phyloP scores from a whole-genome alignment of 805 yeast genomes.

The Wickerhamomyces kurtzmanii region DNA sequence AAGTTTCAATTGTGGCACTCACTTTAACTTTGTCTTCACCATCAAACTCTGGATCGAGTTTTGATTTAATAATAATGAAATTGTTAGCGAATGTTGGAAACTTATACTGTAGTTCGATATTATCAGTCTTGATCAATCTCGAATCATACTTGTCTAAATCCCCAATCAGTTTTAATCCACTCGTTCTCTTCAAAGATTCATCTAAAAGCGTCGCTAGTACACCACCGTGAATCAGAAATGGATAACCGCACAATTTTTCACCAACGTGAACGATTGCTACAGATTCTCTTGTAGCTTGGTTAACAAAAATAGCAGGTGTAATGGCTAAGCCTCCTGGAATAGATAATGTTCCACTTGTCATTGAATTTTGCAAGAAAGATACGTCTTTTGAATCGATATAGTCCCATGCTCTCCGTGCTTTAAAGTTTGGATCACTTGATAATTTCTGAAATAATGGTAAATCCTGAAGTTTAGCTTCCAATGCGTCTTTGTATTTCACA shows the following conservation, averaged over 20 bases:
- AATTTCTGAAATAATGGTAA: conserved; percentile 45
- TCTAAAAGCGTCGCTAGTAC: conserved; percentile 72
- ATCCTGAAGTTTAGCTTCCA: conserved; percentile 37
- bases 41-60: conserved; percentile 22
- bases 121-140: conserved; percentile 32
- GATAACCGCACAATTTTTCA: conserved; percentile 73
- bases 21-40: conserved; percentile 27
- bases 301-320: conserved; percentile 60
- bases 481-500: conserved; percentile 14
- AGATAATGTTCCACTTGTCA: conserved; percentile 44
- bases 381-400: conserved; percentile 31
- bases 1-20: conserved; percentile 42
- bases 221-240: conserved; percentile 85
- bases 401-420: conserved; percentile 31
- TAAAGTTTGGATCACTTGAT: conserved; percentile 24
- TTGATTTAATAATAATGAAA: conserved; percentile 57
- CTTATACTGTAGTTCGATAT: conserved; percentile 42
- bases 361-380: conserved; percentile 15
- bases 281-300: conserved; percentile 44
- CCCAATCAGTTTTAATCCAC: conserved; percentile 23
- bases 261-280: conserved; percentile 72
- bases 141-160: conserved; percentile 28
- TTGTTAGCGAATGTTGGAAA: conserved; percentile 74
- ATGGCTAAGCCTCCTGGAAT: conserved; percentile 76
- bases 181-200: conserved; percentile 57